phyloP scores from a whole-genome alignment of 176 grass and related monocot species.

The Canna indica region DNA sequence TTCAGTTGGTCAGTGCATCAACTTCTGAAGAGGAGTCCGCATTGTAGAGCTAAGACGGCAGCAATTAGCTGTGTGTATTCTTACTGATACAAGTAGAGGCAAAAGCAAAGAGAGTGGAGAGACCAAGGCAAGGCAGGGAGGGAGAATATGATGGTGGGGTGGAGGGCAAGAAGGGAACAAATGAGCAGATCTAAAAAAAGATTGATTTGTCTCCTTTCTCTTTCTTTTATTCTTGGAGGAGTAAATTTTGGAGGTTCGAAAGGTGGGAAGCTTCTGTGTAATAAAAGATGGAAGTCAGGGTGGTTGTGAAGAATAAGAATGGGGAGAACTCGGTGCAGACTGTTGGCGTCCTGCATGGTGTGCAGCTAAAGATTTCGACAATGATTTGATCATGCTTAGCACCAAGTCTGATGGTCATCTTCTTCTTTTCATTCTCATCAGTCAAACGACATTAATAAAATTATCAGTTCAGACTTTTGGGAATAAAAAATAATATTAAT shows the following conservation, averaged over 20 bases:
- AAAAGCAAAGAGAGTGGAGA: slow-evolving; percentile 8
- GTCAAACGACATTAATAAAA: no score
- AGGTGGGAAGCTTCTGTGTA: slow-evolving; percentile 27
- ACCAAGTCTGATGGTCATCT: no score
- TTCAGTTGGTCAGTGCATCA: not conserved
- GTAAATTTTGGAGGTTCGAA: slow-evolving; percentile 31
- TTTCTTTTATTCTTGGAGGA: slow-evolving; percentile 1
- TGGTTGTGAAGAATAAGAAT: not conserved
- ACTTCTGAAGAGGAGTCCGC: slow-evolving; percentile 5
- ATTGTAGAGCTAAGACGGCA: not conserved
- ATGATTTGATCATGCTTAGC: no score
- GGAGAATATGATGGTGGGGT: slow-evolving; percentile 12
- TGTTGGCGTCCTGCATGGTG: no score
- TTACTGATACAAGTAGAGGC: no score
- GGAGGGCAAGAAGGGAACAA: not conserved
- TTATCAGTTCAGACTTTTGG: no score
- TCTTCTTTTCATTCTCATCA: no score
- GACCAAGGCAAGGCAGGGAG: no score
- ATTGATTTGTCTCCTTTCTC: not conserved
- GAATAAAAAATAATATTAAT: no score
- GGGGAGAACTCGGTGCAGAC: not conserved
- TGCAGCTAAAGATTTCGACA: no score
- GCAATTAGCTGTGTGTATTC: no score
- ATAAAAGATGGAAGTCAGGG: slow-evolving; percentile 12
- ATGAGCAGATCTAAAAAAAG: slow-evolving; percentile 29